Base-by-base conservation (phyloP, 768 basidiomycete genomes). In the Sporobolomyces phaffii region DNA sequence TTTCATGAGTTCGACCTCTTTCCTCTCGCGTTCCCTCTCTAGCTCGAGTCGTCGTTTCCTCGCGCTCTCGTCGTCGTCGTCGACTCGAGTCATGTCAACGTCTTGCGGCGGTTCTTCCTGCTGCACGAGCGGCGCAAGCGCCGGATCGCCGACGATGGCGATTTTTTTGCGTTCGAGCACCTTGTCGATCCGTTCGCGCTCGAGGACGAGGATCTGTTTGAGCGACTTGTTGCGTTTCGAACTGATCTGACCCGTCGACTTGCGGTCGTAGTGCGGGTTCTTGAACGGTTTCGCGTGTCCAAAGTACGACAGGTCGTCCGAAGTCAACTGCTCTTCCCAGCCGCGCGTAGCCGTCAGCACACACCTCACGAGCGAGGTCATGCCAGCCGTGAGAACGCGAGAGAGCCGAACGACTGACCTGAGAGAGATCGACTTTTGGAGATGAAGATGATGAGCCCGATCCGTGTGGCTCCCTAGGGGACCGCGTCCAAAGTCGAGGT, bases 181-280 rank as follows among this genome's bases (percentile, higher is more conserved):
- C 9, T 31, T 20, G n/a, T 70, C 69, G 17, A 64, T 48, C 18
- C 60, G 28, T 17, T 73, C 72, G 22, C 65, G 45, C 52, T 73
- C 72, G 48, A 62, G 52, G 15, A 68, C 51, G 10, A 73, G 36
- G 33, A 73, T 57, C 59, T 73, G 73, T 60, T 73, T 73, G 48
- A 73, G 60, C 17, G 62, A 43, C 56, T 69, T 69, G 62, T 65
- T 73, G 24, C 65, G 62, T 17, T 64, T 34, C 29, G 48, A 2
- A 29, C n/a, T 53, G 28, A 44, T 54, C 10, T 49, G 33, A 1
- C 50, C 58, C n/a, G 60, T 52, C 11, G 40, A 6, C 6, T 33
- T 57, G 17, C 60, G 62, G 13, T 44, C 31, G 58, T 66, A 69
- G 49, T 59, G 22, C 2, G 65, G 64, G 54, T 69, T 69, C 47